Conservation (phyloP, 192 early-diverging fungal genomes). For the Backusella westeae region DNA sequence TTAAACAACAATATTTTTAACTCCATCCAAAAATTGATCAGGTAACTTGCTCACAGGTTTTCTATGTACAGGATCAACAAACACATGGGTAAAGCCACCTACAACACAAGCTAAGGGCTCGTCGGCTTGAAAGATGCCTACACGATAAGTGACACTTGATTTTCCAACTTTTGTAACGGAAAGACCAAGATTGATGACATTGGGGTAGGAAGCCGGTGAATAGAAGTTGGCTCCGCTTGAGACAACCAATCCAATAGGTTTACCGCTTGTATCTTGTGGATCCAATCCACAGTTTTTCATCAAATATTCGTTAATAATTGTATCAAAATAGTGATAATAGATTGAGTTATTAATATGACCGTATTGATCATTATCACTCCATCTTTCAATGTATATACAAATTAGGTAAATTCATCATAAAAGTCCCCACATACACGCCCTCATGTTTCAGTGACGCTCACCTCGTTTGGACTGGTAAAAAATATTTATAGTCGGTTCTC, state of each 20-base stretch:
- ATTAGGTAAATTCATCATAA: background rate
- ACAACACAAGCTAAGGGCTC: constrained; percentile 33
- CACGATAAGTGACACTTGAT: constrained; percentile 48
- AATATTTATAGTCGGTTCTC: constrained; percentile 18
- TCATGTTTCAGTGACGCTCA: background rate
- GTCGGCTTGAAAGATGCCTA: constrained; percentile 52
- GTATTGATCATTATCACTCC: constrained; percentile 63
- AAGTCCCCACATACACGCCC: background rate
- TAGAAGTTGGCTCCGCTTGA: constrained; percentile 40
- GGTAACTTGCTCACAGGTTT: constrained; percentile 34
- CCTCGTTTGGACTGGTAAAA: constrained; percentile 27
- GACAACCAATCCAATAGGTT: constrained; percentile 48
- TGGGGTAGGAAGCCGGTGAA: constrained; percentile 46
- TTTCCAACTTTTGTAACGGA: constrained; percentile 46
- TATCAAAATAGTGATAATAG: constrained; percentile 59
- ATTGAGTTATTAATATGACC: constrained; percentile 60
- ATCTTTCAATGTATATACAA: constrained; percentile 19
- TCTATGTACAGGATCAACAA: constrained; percentile 42
- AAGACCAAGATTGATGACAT: constrained; percentile 47
- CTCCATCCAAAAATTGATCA: constrained; percentile 12
- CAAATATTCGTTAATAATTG: constrained; percentile 53
- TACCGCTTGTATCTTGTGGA: constrained; percentile 22
- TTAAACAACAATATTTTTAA: constrained; percentile 3
- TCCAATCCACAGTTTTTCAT: constrained; percentile 45
- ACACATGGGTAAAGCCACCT: constrained; percentile 50